Evolutionary conservation across 768 basidiomycete species (phyloP).

Genomic region (Mycena amicta): DNA sequence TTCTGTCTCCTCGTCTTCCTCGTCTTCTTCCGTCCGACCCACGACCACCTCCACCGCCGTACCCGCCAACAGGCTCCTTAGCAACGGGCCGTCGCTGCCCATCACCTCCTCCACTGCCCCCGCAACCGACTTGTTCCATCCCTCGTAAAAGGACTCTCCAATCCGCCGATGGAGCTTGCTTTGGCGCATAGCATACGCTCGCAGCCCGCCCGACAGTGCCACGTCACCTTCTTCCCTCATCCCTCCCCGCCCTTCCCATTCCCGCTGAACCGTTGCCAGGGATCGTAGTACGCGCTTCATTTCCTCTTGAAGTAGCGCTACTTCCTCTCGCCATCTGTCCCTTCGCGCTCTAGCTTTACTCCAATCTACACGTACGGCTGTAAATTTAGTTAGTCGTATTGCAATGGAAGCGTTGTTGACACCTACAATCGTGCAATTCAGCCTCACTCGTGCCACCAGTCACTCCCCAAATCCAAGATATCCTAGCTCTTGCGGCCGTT

Average conservation of each 20-base stretch:
- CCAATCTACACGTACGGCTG: slow-evolving; percentile 1
- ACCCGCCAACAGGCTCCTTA: no score
- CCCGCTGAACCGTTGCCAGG: neutral
- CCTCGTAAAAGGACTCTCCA: neutral
- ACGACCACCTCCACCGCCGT: no score
- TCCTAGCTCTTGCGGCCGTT: neutral
- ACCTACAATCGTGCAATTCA: neutral
- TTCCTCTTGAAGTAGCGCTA: neutral
- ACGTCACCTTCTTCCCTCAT: neutral
- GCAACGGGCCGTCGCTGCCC: neutral
- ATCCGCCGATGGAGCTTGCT: neutral
- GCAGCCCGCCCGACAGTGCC: neutral
- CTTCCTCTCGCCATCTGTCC: neutral
- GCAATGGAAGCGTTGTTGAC: no score
- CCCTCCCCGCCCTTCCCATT: neutral
- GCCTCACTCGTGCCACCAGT: no score
- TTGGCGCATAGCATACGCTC: neutral
- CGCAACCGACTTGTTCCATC: neutral
- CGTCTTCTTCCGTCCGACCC: no score
- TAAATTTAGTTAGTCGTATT: neutral
- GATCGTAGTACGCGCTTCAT: neutral
- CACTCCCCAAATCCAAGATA: neutral
- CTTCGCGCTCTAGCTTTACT: neutral
- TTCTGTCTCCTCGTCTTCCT: no score
- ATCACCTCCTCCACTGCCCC: neutral